These are phyloP conservation scores for Hygrophorus pudorinus DNA, from an alignment of 768 basidiomycete species.

Conservation along the genomic window DNA sequence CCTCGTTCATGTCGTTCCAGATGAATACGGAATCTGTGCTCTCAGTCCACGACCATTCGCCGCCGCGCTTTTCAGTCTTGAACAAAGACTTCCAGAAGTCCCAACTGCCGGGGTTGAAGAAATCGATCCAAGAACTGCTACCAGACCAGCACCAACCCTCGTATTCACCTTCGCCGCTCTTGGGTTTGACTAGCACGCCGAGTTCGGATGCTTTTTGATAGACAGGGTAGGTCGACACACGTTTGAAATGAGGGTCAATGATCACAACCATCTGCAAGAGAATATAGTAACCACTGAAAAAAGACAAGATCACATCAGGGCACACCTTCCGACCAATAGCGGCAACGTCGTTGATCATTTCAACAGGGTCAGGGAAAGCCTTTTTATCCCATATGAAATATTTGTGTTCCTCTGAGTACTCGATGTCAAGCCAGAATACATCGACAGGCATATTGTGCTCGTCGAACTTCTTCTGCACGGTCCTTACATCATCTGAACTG, in stretches of 20 bases:
- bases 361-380: slow-evolving; percentile 87
- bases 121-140: slow-evolving; percentile 93
- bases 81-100: slow-evolving; percentile 87
- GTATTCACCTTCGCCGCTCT: slow-evolving; percentile 73
- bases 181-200: slow-evolving; percentile 74
- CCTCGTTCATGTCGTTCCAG: slow-evolving; percentile 99
- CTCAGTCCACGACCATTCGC: slow-evolving; percentile 65
- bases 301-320: not conserved
- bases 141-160: slow-evolving; percentile 99
- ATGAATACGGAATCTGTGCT: slow-evolving; percentile 82
- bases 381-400: slow-evolving; percentile 97
- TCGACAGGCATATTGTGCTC: slow-evolving; percentile 93
- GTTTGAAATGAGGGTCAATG: slow-evolving; percentile 93
- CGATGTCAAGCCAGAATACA: slow-evolving; percentile 96
- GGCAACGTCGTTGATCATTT: slow-evolving; percentile 87
- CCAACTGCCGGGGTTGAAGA: slow-evolving; percentile 88
- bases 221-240: slow-evolving; percentile 64
- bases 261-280: slow-evolving; percentile 86
- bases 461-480: slow-evolving; percentile 82
- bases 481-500: slow-evolving; percentile 77
- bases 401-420: slow-evolving; percentile 87
- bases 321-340: slow-evolving; percentile 74
- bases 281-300: slow-evolving; percentile 4
- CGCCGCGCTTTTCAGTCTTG: slow-evolving; percentile 43
- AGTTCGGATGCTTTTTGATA: slow-evolving; percentile 78